These are phyloP conservation scores for Xerocomus cyaneibrunnescens DNA, from an alignment of 1,284 basidiomycete species.

Conservation along the genomic window DNA sequence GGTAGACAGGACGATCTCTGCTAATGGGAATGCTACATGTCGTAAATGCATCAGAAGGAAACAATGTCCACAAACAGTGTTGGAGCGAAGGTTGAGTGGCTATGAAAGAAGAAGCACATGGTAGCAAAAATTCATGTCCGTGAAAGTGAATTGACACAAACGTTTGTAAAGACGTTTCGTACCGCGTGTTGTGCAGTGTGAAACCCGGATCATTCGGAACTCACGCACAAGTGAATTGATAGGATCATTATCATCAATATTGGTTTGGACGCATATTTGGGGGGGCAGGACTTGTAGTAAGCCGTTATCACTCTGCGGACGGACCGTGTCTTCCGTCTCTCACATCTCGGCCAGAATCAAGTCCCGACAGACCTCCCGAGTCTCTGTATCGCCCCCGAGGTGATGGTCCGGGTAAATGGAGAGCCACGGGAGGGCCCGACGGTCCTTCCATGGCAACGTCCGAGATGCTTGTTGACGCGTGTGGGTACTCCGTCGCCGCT, in stretches of 20 bases:
- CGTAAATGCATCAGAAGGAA: conserved; percentile 21
- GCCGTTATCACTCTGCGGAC: conserved; percentile 28
- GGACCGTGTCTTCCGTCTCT: conserved; percentile 33
- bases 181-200: conserved; percentile 16
- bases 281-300: conserved; percentile 1
- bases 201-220: conserved; percentile 16
- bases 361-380: conserved; percentile 15
- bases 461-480: conserved; percentile 19
- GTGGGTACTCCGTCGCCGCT: conserved; percentile 24
- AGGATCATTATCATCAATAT: conserved; percentile 7
- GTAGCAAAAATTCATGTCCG: conserved; percentile 21
- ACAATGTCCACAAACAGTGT: conserved; percentile 6
- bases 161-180: conserved; percentile 3
- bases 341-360: conserved; percentile 26
- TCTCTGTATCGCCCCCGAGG: conserved; percentile 33
- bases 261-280: conserved; percentile 1
- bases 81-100: conserved; percentile 10
- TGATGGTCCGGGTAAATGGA: conserved; percentile 30
- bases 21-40: conserved; percentile 23
- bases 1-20: conserved; percentile 14
- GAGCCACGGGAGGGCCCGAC: conserved; percentile 25
- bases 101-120: conserved; percentile 6
- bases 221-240: conserved; percentile 7
- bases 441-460: conserved; percentile 35
- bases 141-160: conserved; percentile 15